Conservation (phyloP, 495 filamentous ascomycete species). For the Oidiodendron maius region DNA sequence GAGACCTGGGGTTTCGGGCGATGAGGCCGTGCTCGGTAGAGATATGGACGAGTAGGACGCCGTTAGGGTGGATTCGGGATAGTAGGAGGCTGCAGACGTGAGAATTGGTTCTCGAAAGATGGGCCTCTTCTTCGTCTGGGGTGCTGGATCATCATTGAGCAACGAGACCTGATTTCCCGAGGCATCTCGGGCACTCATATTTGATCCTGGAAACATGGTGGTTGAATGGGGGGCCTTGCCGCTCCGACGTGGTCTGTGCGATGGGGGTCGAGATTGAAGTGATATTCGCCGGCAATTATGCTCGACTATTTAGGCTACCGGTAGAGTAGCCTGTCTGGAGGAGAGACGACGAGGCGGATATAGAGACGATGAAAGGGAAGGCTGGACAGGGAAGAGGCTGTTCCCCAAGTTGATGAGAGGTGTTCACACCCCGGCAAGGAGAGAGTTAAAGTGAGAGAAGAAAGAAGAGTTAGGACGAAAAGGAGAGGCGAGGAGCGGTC, state of each 20-base stretch:
- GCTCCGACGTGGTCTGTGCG: no score
- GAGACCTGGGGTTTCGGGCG: constrained; percentile 42
- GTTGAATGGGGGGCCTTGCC: no score
- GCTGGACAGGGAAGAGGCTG: no score
- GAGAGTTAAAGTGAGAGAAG: background rate
- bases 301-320: no score
- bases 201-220: constrained; percentile 9
- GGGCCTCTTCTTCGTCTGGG: background rate
- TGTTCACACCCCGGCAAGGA: no score
- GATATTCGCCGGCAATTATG: no score
- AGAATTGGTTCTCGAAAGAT: background rate
- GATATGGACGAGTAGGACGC: constrained; percentile 24
- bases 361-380: no score
- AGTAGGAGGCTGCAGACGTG: constrained; percentile 8
- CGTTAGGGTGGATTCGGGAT: constrained; percentile 1
- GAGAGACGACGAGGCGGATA: no score
- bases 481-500: background rate
- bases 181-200: constrained; percentile 43
- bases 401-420: no score
- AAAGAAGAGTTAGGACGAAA: background rate
- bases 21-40: constrained; percentile 25
- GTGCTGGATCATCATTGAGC: constrained; percentile 42
- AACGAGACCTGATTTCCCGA: constrained; percentile 46
- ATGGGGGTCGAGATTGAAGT: no score
- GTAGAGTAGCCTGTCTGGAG: no score